phyloP scores from a whole-genome alignment of 2,329 filamentous ascomycete genomes.

The Gaeumannomyces tritici region DNA sequence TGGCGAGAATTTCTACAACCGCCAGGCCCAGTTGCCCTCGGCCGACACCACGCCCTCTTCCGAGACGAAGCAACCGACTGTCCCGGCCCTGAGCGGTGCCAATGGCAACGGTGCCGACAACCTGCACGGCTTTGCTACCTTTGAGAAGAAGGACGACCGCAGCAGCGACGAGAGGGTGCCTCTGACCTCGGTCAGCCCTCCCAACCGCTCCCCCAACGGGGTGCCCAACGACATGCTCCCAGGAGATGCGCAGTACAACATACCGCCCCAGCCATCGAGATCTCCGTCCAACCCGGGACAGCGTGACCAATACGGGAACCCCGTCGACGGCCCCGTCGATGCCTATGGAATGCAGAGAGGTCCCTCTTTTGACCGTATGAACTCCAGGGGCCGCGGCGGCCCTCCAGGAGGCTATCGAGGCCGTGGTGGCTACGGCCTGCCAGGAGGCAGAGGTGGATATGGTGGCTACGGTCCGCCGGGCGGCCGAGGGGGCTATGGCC shows the following conservation, averaged over 20 bases:
- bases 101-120: constrained; percentile 38
- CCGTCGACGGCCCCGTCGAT: constrained; percentile 31
- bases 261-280: constrained; percentile 19
- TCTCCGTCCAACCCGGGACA: constrained; percentile 25
- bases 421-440: constrained; percentile 30
- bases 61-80: constrained; percentile 37
- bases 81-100: constrained; percentile 46
- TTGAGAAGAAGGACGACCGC: constrained; percentile 53
- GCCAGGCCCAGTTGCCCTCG: constrained; percentile 38
- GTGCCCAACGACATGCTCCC: constrained; percentile 26
- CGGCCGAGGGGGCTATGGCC: constrained; percentile 22
- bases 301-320: constrained; percentile 58
- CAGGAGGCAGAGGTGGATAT: constrained; percentile 28
- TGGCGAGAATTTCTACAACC: constrained; percentile 81
- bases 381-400: constrained; percentile 45
- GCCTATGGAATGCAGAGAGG: constrained; percentile 36
- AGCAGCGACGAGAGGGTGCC: constrained; percentile 63
- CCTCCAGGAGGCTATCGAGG: constrained; percentile 35
- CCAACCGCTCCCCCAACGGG: constrained; percentile 43
- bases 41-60: not conserved
- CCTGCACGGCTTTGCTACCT: constrained; percentile 50
- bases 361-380: constrained; percentile 37
- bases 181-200: constrained; percentile 55
- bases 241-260: constrained; percentile 22
- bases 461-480: constrained; percentile 29